Percentiles rank a stretch among this genome's conserved stretches.
phyloP scores from a whole-genome alignment of 352 stramenopile genomes.

The Globisporangium spinosum region DNA sequence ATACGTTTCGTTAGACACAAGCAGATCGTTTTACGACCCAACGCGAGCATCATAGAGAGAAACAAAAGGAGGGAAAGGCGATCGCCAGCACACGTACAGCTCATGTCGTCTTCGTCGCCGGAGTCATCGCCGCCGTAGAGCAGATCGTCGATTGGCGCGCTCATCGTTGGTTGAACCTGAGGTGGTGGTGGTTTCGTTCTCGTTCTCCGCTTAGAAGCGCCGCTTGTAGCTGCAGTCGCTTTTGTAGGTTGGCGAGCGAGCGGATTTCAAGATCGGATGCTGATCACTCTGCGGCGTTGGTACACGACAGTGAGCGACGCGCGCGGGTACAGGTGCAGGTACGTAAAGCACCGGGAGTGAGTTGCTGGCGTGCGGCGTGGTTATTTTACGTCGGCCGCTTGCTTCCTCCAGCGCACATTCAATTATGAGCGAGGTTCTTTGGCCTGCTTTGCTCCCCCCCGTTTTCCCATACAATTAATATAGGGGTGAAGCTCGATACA shows the following conservation, averaged over 20 bases:
- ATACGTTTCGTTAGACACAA: not conserved
- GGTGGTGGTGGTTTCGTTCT: slow-evolving; percentile 11
- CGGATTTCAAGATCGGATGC: not conserved
- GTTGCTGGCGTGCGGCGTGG: not conserved
- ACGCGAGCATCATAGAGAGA: not conserved
- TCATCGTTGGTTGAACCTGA: slow-evolving; percentile 37
- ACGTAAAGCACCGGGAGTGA: not conserved
- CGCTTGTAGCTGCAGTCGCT: not conserved
- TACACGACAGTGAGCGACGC: not conserved
- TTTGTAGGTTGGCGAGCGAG: not conserved
- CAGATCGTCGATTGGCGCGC: slow-evolving; percentile 80
- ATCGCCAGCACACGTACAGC: slow-evolving; percentile 31
- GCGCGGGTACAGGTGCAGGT: not conserved
- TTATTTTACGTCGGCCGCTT: slow-evolving; percentile 1
- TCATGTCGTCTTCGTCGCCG: slow-evolving; percentile 72
- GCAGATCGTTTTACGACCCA: not conserved
- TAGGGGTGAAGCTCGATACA: not conserved
- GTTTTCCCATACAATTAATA: not conserved
- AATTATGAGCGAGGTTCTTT: slow-evolving; percentile 12
- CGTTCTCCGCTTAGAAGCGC: not conserved
- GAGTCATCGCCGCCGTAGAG: slow-evolving; percentile 82
- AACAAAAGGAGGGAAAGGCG: not conserved
- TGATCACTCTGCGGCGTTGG: not conserved
- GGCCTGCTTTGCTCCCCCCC: too few relatives aligned
- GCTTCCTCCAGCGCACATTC: slow-evolving; percentile 10